phyloP scores from a whole-genome alignment of 2,329 filamentous ascomycete genomes.

The Metarhizium brunneum region DNA sequence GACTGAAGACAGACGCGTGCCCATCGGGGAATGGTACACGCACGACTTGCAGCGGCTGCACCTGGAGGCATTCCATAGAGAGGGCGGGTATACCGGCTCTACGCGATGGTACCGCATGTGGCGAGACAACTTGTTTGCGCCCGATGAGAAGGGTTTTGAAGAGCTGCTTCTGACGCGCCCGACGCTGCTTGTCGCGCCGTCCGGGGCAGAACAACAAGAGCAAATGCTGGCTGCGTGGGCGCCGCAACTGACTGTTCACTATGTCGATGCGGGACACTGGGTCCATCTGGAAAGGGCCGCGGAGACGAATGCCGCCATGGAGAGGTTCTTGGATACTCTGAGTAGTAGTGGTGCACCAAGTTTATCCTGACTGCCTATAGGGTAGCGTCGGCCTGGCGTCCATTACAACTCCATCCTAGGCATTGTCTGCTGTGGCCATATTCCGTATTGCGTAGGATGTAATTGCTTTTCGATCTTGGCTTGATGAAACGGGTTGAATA shows the following conservation, averaged over 20 bases:
- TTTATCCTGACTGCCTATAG: too few species aligned
- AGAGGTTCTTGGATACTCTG: too few species aligned
- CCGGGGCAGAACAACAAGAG: conserved; percentile 12
- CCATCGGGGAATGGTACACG: conserved; percentile 17
- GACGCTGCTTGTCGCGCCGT: conserved; percentile 14
- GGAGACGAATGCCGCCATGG: too few species aligned
- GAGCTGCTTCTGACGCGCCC: conserved; percentile 11
- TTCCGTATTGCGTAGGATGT: too few species aligned
- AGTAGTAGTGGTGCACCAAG: too few species aligned
- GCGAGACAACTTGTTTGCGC: conserved; percentile 16
- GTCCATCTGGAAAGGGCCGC: conserved; percentile 14
- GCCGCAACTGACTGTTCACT: conserved; percentile 25
- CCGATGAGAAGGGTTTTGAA: conserved; percentile 16
- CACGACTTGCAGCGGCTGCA: conserved; percentile 14
- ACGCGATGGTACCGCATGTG: conserved; percentile 23
- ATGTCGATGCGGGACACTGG: conserved; percentile 25
- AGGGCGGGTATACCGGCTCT: conserved; percentile 20
- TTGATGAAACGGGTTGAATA: too few species aligned
- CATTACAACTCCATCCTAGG: too few species aligned
- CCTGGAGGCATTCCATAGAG: conserved; percentile 11
- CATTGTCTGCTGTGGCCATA: too few species aligned
- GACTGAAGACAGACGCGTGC: conserved; percentile 5
- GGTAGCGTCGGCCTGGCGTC: too few species aligned
- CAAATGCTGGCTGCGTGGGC: conserved; percentile 19
- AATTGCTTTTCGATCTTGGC: too few species aligned